Base-by-base conservation (phyloP, 176 grass and related monocot genomes). In the Lolium perenne region DNA sequence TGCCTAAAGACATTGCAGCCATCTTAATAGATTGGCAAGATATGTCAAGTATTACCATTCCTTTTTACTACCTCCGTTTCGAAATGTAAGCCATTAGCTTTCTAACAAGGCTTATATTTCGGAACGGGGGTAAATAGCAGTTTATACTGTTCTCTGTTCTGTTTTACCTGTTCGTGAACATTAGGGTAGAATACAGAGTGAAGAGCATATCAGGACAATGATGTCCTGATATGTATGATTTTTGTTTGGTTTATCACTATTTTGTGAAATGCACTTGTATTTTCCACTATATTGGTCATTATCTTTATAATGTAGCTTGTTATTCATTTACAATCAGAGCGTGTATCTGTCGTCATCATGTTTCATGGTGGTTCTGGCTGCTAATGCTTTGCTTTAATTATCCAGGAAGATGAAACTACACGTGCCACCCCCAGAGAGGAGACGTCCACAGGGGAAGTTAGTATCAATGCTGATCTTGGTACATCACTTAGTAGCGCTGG, bases 381-480 rank as follows among this genome's bases (percentile, higher is more conserved):
- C 38, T 88, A 71, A 40, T 64, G 10, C 29, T 11, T 89, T 50
- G 32, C 32, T 81, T 63, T 75, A 82, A 77, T 73, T 66, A 57
- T 85, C 64, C 89, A 95, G 94, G 91, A 68, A 85, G 75, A 45
- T 57, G 76, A 81, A 88, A 51, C 45, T 76, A 87, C 65, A 61
- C 60, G 53, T 38, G 47, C 38, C 86, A 60, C 4, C 58, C 15
- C 12, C 10, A 57, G 26, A 77, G 84, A 88, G 43, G 87, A 88
- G 43, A 38, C 68, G 4, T 47, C 32, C 32, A 35, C 32, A 35
- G 32, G 32, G 32, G 17, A 53, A 26, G 77, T 18, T 15, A 78
- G 71, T 17, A 82, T 58, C 59, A 82, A 12, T 75, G 47, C 67
- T 45, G 71, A 14, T 89, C 81, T 61, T 63, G 79, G 18, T 7